Evolutionary conservation across 129 eudicot genomes (phyloP), one percentile per base, ranked within the genome.

Genomic region (Centella asiatica): DNA sequence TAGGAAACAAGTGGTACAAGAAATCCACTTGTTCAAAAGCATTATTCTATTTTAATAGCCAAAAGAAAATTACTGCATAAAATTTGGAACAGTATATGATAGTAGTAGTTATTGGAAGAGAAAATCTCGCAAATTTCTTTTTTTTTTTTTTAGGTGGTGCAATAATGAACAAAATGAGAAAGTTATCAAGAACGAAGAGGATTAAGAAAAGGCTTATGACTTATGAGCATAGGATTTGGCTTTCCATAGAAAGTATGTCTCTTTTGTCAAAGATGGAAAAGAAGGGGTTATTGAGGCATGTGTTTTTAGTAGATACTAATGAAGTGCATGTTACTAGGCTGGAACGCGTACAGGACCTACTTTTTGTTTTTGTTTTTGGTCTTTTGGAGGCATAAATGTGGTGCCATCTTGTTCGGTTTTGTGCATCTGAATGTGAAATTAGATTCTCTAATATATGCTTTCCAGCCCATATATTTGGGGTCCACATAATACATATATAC

Each of bases 381-480:
- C 24, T 57, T 57, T 39, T 57, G 45, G 12, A 23, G 34, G 62
- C 28, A 33, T 19, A 57, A 57, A 37, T 17, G 23, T 45, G 45
- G 63, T 55, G 31, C 68, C 55, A 10, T 29, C 56, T 26, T 27
- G 8, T 18, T n/a, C 11, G 68, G 26, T 28, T 63, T 44, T 46
- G 33, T 34, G 33, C 45, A 11, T 12, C 10, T 20, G 56, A 63
- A 25, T 45, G 55, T 44, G 54, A 40, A 15, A 44, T 63, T 46
- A 63, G 23, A 44, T 63, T 63, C 44, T 63, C 56, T 25, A 19
- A 7, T 28, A 25, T 20, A 4, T 34, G 63, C 68, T 63, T 63
- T 45, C 55, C 68, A 63, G 55, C 68, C 68, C 24, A 49, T 27
- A 26, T 44, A 28, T 26, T 55, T 44, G 42, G 68, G 68, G 12